These are phyloP conservation scores for Cryomyces minteri DNA, from an alignment of 495 filamentous ascomycete genomes.

Conservation along the genomic window DNA sequence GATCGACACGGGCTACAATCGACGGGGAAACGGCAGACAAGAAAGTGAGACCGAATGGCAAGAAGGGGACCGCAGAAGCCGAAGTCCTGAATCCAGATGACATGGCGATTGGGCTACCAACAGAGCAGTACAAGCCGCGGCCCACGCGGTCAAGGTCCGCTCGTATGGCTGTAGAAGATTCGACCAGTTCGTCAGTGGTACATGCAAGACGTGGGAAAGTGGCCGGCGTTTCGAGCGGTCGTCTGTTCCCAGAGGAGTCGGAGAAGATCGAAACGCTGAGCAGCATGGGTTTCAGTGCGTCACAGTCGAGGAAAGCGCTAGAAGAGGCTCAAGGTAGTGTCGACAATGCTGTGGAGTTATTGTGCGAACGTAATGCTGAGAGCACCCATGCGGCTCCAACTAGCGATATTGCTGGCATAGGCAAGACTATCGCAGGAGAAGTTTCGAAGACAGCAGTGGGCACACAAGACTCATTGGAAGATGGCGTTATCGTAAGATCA, in stretches of 20 bases:
- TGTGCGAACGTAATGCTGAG: conserved; percentile 1
- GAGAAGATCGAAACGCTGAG: conserved; percentile 8
- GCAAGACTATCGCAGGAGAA: too few relatives aligned
- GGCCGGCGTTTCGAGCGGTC: not conserved
- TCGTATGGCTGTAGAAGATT: conserved; percentile 4
- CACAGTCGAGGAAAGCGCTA: conserved; percentile 4
- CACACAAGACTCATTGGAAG: not conserved
- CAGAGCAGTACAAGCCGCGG: conserved; percentile 18
- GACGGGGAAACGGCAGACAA: not conserved
- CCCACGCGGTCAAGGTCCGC: conserved; percentile 19
- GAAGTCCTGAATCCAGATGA: conserved; percentile 10
- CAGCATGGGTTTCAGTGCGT: conserved; percentile 11
- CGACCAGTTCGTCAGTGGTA: conserved; percentile 12
- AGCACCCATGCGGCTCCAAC: not conserved
- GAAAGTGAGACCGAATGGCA: not conserved
- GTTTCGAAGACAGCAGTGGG: not conserved
- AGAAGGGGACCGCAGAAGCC: not conserved
- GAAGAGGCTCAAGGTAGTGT: conserved; percentile 2
- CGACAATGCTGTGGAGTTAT: conserved; percentile 4
- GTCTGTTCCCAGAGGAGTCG: not conserved
- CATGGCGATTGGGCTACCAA: conserved; percentile 10
- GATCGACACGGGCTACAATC: not conserved
- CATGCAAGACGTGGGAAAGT: conserved; percentile 13
- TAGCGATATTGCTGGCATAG: too few relatives aligned
- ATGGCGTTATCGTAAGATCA: not conserved